These are phyloP conservation scores for Penicillium parvum DNA, from an alignment of 495 filamentous ascomycete genomes.

Conservation along the genomic window DNA sequence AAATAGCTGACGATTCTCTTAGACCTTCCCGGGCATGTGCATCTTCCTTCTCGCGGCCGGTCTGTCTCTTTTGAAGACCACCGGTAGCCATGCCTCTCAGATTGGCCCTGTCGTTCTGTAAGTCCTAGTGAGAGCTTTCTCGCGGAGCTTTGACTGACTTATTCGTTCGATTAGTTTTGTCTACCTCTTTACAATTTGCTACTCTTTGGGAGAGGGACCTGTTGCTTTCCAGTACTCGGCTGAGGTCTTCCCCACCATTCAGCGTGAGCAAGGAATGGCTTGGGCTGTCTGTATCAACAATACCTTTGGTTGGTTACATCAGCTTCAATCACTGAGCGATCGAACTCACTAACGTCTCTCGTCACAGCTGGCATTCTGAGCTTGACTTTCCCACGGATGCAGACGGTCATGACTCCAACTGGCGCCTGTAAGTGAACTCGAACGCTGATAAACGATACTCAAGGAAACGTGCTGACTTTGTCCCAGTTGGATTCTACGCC, in stretches of 20 bases:
- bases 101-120: slow-evolving; percentile 31
- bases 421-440: slow-evolving; percentile 42
- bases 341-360: slow-evolving; percentile 5
- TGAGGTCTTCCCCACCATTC: slow-evolving; percentile 47
- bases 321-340: not conserved
- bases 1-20: slow-evolving; percentile 32
- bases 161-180: slow-evolving; percentile 25
- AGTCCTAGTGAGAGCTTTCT: slow-evolving; percentile 3
- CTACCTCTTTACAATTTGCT: slow-evolving; percentile 40
- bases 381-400: slow-evolving; percentile 49
- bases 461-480: not conserved
- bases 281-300: slow-evolving; percentile 47
- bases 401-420: slow-evolving; percentile 41
- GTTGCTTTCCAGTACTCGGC: slow-evolving; percentile 51
- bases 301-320: slow-evolving; percentile 30
- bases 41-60: slow-evolving; percentile 65
- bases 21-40: slow-evolving; percentile 80
- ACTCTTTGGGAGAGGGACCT: slow-evolving; percentile 47
- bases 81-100: slow-evolving; percentile 8
- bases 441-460: not conserved
- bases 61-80: slow-evolving; percentile 46
- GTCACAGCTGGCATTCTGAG: slow-evolving; percentile 39
- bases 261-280: slow-evolving; percentile 44
- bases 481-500: slow-evolving; percentile 46
- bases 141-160: not conserved